A percentile compares a stretch with the other conserved stretches of the same genome.
Conservation (phyloP, 78 protist species). For the Parvularia atlantis region DNA sequence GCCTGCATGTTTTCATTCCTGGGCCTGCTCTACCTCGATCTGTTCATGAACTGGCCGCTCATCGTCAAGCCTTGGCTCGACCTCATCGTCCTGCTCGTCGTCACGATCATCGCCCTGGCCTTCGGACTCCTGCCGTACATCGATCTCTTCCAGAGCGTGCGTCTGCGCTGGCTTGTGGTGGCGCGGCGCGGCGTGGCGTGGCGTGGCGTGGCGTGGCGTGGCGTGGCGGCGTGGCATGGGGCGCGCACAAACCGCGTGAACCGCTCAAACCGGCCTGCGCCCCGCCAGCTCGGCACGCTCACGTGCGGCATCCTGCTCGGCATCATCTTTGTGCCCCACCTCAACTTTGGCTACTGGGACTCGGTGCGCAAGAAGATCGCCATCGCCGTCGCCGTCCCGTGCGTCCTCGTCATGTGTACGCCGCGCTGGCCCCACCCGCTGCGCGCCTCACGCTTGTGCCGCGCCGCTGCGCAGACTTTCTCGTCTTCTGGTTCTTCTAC, state of each 20-base stretch:
- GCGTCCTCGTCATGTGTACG: background rate
- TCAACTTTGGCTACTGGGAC: constrained; percentile 33
- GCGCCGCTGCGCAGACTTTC: too few species aligned
- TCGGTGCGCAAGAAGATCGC: constrained; percentile 13
- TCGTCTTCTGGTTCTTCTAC: too few species aligned
- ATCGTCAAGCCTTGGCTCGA: constrained; percentile 2
- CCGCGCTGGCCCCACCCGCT: too few species aligned
- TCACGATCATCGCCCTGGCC: background rate
- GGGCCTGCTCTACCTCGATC: constrained; percentile 17
- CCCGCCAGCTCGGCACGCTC: too few species aligned
- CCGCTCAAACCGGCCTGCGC: too few species aligned
- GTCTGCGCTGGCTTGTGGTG: too few species aligned
- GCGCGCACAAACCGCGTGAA: too few species aligned
- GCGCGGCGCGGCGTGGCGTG: too few species aligned
- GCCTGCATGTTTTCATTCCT: constrained; percentile 18
- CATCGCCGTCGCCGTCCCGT: background rate
- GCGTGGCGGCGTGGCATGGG: too few species aligned
- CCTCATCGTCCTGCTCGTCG: background rate
- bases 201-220: too few species aligned
- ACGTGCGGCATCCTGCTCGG: constrained; percentile 12
- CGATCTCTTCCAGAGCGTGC: background rate
- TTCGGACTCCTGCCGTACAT: constrained; percentile 18
- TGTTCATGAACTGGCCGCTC: constrained; percentile 24
- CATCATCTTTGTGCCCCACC: constrained; percentile 34
- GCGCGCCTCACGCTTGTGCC: too few species aligned